Evolutionary conservation across 169 alveolate species (phyloP).

Genomic region (Eimeria praecox): DNA sequence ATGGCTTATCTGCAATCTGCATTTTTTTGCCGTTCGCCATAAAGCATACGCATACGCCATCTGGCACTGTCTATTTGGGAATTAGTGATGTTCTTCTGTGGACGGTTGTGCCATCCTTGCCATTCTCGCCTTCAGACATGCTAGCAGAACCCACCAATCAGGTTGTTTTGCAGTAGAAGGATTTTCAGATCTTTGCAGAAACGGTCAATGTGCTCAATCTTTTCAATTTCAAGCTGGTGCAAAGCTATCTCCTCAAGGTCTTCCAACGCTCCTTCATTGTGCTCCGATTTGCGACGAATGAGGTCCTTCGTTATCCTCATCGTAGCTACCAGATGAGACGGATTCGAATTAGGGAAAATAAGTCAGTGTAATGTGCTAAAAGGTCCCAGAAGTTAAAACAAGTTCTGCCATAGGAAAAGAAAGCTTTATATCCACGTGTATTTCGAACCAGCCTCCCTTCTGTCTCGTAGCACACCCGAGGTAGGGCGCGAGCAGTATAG

Average conservation of each 20-base stretch:
- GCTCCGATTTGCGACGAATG: slow-evolving; percentile 95
- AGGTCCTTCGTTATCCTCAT: slow-evolving; percentile 88
- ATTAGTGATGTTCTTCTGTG: not conserved
- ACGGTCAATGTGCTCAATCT: slow-evolving; percentile 93
- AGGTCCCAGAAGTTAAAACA: not conserved
- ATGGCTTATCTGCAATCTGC: not conserved
- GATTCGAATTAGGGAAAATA: not conserved
- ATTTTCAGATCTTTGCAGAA: slow-evolving; percentile 95
- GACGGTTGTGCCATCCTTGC: not conserved
- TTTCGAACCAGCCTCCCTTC: not conserved
- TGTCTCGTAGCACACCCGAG: not conserved
- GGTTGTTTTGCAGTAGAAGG: slow-evolving; percentile 94
- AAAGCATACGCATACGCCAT: not conserved
- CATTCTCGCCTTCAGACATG: not conserved
- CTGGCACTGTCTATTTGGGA: not conserved
- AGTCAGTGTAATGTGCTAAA: not conserved
- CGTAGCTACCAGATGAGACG: not conserved
- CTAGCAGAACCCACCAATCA: slow-evolving; percentile 86
- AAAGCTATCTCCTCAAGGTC: slow-evolving; percentile 95
- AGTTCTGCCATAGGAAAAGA: not conserved
- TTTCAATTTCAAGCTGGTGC: slow-evolving; percentile 93
- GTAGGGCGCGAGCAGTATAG: too few relatives aligned
- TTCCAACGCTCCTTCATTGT: slow-evolving; percentile 94
- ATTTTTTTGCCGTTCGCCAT: not conserved
- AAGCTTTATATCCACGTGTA: too few relatives aligned